Percentiles rank a stretch among this genome's conserved stretches.
phyloP scores from a whole-genome alignment of 179 eudicot species.

The Silene noctiflora region DNA sequence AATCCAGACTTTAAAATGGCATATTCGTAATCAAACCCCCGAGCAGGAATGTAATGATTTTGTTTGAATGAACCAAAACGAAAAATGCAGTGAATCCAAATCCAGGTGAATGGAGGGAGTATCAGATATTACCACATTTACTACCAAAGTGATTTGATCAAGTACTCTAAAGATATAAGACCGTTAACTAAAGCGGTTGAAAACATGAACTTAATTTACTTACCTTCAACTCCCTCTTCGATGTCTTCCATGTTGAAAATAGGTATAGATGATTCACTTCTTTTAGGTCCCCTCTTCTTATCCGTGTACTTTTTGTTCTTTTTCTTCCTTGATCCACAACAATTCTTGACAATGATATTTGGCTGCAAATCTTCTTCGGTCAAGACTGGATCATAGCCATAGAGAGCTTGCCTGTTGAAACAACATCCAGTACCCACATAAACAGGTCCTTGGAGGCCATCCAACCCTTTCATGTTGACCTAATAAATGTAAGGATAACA shows the following conservation, averaged over 20 bases:
- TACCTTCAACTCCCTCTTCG: constrained; percentile 86
- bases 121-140: not conserved
- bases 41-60: not conserved
- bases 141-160: not conserved
- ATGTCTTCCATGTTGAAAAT: constrained; percentile 76
- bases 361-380: constrained; percentile 89
- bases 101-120: not conserved
- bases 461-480: constrained; percentile 92
- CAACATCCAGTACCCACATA: constrained; percentile 97
- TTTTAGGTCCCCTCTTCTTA: constrained; percentile 57
- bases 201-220: constrained; percentile 2
- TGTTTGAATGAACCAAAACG: not conserved
- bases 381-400: constrained; percentile 78
- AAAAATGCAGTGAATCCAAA: not conserved
- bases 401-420: constrained; percentile 83
- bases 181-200: not conserved
- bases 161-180: not conserved
- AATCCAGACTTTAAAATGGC: not conserved
- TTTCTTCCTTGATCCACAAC: constrained; percentile 82
- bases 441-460: constrained; percentile 86
- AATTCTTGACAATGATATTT: constrained; percentile 66
- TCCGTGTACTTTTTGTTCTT: constrained; percentile 70
- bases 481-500: constrained; percentile 25
- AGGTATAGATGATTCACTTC: constrained; percentile 76
- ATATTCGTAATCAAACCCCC: not conserved